phyloP scores from a whole-genome alignment of 2,329 filamentous ascomycete genomes.

The Domatiomyces globalis region DNA sequence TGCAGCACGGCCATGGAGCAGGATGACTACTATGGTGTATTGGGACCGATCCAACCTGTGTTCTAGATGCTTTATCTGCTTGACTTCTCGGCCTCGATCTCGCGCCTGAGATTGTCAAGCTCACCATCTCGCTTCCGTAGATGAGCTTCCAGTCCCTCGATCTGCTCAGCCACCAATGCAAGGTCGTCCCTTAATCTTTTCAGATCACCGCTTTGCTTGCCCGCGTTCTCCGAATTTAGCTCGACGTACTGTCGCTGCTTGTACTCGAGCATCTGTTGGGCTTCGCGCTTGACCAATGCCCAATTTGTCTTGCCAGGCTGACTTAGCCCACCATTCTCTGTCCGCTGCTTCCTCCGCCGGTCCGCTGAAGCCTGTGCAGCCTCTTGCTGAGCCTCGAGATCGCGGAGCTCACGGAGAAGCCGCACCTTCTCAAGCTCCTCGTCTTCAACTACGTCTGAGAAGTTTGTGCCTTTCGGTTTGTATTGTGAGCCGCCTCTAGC shows the following conservation, averaged over 20 bases:
- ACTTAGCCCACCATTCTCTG: slow-evolving; percentile 12
- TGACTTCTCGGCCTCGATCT: slow-evolving; percentile 77
- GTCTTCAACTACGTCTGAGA: slow-evolving; percentile 67
- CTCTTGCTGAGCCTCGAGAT: slow-evolving; percentile 76
- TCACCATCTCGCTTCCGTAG: slow-evolving; percentile 60
- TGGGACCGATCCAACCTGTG: background rate
- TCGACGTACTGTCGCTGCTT: slow-evolving; percentile 70
- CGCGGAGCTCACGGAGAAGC: slow-evolving; percentile 78
- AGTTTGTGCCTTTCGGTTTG: slow-evolving; percentile 65
- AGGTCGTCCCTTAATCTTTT: slow-evolving; percentile 75
- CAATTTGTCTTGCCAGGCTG: slow-evolving; percentile 46
- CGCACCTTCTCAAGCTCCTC: slow-evolving; percentile 95
- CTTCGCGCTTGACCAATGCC: slow-evolving; percentile 80
- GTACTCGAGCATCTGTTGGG: slow-evolving; percentile 88
- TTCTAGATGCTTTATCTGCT: slow-evolving; percentile 23
- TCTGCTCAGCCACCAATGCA: slow-evolving; percentile 79
- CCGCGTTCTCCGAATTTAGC: slow-evolving; percentile 46
- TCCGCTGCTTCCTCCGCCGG: slow-evolving; percentile 36
- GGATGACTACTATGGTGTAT: background rate
- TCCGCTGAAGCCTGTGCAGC: slow-evolving; percentile 64
- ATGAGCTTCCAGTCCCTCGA: slow-evolving; percentile 78
- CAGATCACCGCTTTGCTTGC: slow-evolving; percentile 54
- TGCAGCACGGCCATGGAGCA: background rate
- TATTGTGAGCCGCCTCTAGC: slow-evolving; percentile 63
- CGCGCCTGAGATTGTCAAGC: slow-evolving; percentile 59